Evolutionary conservation across 441 rosid genomes (phyloP), one percentile per base, ranked within the genome.

Genomic region (Daphne laureola): DNA sequence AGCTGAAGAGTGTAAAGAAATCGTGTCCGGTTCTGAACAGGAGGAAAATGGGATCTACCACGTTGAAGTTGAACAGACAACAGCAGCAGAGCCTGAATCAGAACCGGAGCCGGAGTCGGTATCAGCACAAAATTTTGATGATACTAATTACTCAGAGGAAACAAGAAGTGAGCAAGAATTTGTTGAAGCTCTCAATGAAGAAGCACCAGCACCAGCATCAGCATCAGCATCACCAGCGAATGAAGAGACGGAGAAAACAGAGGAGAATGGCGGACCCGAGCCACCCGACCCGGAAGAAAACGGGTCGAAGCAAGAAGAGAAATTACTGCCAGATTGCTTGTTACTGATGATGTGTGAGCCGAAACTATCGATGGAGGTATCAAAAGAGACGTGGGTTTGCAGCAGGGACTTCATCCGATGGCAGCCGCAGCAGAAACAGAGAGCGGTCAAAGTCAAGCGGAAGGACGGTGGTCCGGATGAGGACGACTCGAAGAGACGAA

Each of bases 331-430:
- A 49, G 96, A 91, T 50, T 91, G 98, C 63, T 53, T 86, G 49
- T 53, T 86, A 58, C 60, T 86, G 18, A 91, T 88, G 98, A 91
- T 91, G 96, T 81, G 93, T 36, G 98, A 91, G 60, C 95, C 96
- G 56, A 91, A 91, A 80, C 81, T 88, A 45, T 91, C 95, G 3
- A 88, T 86, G 98, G 98, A 91, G 74, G 98, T 91, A 35, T 91
- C 96, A 12, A 86, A 82, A 60, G 98, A 91, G 65, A 88, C 98
- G 0, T 91, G 98, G 98, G 95, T 86, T 5, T 76, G 98, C 62
- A 79, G 85, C 45, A 80, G 90, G 51, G 98, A 91, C 57, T 88
- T 91, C 76, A 73, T 84, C 23, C 70, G 89, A 70, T 78, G 87
- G 78, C 40, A 75, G 18, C 96, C 98, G 1, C 89, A 80, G 67